Evolutionary conservation across 768 basidiomycete species (phyloP), one percentile per base, ranked within the genome.

Genomic region (Xerocomellus chrysenteron): DNA sequence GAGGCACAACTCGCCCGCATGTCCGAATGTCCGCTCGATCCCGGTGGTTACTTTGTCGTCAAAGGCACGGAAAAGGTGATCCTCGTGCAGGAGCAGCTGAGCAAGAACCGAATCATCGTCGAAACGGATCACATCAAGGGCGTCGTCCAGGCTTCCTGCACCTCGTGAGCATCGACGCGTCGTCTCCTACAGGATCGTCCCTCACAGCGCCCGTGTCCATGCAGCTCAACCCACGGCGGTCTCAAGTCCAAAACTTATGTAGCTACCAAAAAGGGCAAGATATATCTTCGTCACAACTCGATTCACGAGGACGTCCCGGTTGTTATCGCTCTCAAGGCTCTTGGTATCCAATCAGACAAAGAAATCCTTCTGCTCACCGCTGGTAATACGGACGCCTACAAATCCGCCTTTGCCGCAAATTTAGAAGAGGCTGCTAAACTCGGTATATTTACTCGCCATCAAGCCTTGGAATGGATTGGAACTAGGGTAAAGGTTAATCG

Each of bases 31-130:
- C 97, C 97, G 4, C 80, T 98, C 56, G 97, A 99, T 75, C 96
- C 97, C 12, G 97, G 97, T n/a, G 97, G 97, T 4, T 98, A 98
- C 71, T 99, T 99, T 72, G 89, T 99, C 56, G 97, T 99, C 50
- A 98, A 95, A 74, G 96, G 96, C 37, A 99, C 96, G 42, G 96
- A 99, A 75, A 99, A 98, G 75, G 97, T 99, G 65, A 99, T 99
- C 63, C 79, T 99, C 59, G 96, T 99, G 8, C 97, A 99, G 72
- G 97, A 98, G 70, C 97, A 99, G 75, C 75, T 98, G 67, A 95
- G 92, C 80, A 98, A 98, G 80, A 98, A 99, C 73, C 84, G 97
- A 41, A 99, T 99, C 68, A 98, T 99, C 62, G 97, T 99, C 58
- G 97, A 98, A 77, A 90, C 88, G 7, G 97, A 98, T 73, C 74